Evolutionary conservation across 1,284 basidiomycete genomes (phyloP), one percentile per base, ranked within the genome.

Genomic region (Waitea zeae): DNA sequence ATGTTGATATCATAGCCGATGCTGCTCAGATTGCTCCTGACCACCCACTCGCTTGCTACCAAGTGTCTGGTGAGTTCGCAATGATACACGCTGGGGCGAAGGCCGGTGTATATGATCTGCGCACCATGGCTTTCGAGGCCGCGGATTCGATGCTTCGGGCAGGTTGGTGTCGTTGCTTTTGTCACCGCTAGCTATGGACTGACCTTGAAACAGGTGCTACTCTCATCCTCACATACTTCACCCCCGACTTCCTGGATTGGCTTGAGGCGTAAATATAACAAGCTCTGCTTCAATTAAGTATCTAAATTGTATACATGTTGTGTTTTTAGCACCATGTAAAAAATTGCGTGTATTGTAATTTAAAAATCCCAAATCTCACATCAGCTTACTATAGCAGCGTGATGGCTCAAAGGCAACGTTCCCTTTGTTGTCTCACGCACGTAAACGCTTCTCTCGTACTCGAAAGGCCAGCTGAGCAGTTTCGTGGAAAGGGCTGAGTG

Each of bases 41-140:
- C 51, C 77, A 88, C 46, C 92, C 90, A 1, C 64, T 93, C 17
- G 95, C 95, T 0, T 88, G 83, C 48, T 99, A 98, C 57, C 88
- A 92, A 58, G 90, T 96, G 34, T 89, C 84, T 38, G 95, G 95
- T 7, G 95, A 98, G 55, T 98, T 84, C 47, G 89, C 93, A 3
- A 97, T 96, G 89, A 64, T 99, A 18, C 77, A 84, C 38, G 93
- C 95, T 0, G 93, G 90, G 19, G 93, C 95, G 4, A 65, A 67
- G 12, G 88, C 89, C 3, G 93, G 93, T 7, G 81, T 98, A 12
- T 98, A 95, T 51, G 84, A 88, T 40, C 60, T 98, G 39, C 77
- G 72, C 42, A 70, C 74, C 18, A 90, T 96, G 87, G 95, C 92
- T 3, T 89, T 93, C 43, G 95, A 98, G 60, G 83, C 74, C 4